These are phyloP conservation scores for Podospora pseudopauciseta DNA, from an alignment of 495 filamentous ascomycete species.

Conservation along the genomic window DNA sequence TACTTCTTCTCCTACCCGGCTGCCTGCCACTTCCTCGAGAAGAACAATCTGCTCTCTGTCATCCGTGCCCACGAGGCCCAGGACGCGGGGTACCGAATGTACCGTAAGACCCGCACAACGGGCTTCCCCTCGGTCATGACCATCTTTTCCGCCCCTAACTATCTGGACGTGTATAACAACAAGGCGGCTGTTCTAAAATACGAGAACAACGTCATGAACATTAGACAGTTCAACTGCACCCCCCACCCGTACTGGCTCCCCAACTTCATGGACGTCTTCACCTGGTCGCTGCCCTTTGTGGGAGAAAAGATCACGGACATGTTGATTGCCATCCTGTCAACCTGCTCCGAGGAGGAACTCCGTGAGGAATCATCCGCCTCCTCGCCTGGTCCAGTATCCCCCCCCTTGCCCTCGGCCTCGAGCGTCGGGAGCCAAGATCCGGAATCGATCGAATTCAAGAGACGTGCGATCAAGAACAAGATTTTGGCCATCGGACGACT, in stretches of 20 bases:
- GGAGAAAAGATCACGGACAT: slow-evolving; percentile 99
- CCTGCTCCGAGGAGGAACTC: slow-evolving; percentile 95
- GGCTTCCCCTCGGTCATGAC: slow-evolving; percentile 99
- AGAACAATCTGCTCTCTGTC: slow-evolving; percentile 96
- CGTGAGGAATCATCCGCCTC: slow-evolving; percentile 62
- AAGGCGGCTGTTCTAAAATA: slow-evolving; percentile 98
- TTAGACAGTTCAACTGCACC: slow-evolving; percentile 98
- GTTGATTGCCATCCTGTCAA: slow-evolving; percentile 97
- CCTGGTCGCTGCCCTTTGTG: slow-evolving; percentile 97
- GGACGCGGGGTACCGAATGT: slow-evolving; percentile 98
- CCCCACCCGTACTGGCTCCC: slow-evolving; percentile 99
- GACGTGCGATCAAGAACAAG: slow-evolving; percentile 98
- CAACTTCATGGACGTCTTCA: slow-evolving; percentile 99
- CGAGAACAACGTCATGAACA: slow-evolving; percentile 99
- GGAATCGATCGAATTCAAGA: slow-evolving; percentile 85
- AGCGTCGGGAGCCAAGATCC: slow-evolving; percentile 54
- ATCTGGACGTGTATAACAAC: slow-evolving; percentile 99
- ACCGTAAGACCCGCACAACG: slow-evolving; percentile 94
- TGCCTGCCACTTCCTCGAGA: slow-evolving; percentile 96
- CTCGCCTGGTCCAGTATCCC: slow-evolving; percentile 65
- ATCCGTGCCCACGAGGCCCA: slow-evolving; percentile 99
- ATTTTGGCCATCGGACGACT: slow-evolving; percentile 95
- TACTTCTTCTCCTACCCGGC: slow-evolving; percentile 99
- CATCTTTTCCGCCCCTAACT: slow-evolving; percentile 98
- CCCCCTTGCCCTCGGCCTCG: slow-evolving; percentile 48